Base-by-base conservation (phyloP, 768 basidiomycete genomes). In the Galerina marginata region DNA sequence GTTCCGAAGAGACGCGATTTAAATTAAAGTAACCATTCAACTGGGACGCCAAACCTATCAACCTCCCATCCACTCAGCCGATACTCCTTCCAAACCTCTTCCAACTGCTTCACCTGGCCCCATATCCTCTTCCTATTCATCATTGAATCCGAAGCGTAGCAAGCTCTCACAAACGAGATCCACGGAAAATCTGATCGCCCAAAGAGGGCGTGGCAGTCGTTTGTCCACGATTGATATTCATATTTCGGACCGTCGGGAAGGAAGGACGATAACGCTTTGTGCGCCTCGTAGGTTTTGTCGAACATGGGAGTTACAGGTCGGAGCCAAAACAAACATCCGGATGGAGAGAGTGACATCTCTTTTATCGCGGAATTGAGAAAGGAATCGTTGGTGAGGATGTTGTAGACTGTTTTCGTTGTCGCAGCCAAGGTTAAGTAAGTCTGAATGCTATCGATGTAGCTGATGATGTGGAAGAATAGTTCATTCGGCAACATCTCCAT, bases 111-210 rank as follows among this genome's bases (percentile, higher is more conserved):
- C 20, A 55, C 54, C 15, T 55, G 54, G 4, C 44, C n/a, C 54
- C 54, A 55, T 12, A 55, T 20, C 25, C 54, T 40, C 37, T 20
- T 44, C 54, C 54, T 45, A 33, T 55, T 55, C 54, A 14, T 55
- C 54, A 55, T 46, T 0, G 12, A 55, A 47, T 55, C 43, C 11
- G 54, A 45, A 29, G 26, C 12, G 9, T 26, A 55, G 16, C 54
- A 55, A n/a, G 26, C 25, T 14, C 43, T 40, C 14, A 55, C 6
- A 16, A 55, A 55, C 3, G 25, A 20, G 10, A 44, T 6, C 43
- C 45, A 55, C 5, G 43, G 54, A 55, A 55, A 55, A 55, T 45
- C 20, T 40, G 6, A 26, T 23, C 29, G 51, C 7, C 2, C 23
- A n/a, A 40, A 40, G 4, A 40, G 38, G 2, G 51, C 16, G 15